A percentile compares a stretch with the other conserved stretches of the same genome.
These are phyloP conservation scores for Paramecium bursaria DNA, from an alignment of 73 alveolate species.

Conservation along the genomic window DNA sequence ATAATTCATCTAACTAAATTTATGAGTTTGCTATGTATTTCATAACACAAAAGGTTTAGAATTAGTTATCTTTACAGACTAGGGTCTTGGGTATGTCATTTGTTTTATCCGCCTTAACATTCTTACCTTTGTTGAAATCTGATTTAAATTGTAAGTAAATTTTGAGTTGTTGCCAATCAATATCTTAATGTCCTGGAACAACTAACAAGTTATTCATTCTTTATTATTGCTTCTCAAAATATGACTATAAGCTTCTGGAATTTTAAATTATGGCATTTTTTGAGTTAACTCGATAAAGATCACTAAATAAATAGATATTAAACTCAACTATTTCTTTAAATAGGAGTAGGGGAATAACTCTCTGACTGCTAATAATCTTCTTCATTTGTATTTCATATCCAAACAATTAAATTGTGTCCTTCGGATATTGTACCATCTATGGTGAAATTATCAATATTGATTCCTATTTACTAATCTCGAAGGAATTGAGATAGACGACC, in stretches of 20 bases:
- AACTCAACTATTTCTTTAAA: not conserved
- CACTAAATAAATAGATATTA: not conserved
- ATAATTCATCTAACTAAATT: not conserved
- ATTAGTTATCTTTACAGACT: not conserved
- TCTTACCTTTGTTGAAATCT: not conserved
- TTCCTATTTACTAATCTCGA: too few relatives aligned
- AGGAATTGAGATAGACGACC: too few relatives aligned
- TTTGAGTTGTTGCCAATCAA: not conserved
- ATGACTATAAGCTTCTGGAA: slow-evolving; percentile 6
- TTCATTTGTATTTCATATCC: too few relatives aligned
- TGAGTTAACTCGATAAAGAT: not conserved
- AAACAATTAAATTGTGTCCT: too few relatives aligned
- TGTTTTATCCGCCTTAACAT: not conserved
- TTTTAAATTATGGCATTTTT: not conserved
- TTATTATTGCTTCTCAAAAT: not conserved
- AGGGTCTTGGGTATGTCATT: not conserved
- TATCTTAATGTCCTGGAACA: slow-evolving; percentile 51
- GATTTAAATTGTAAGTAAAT: not conserved
- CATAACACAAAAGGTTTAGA: not conserved
- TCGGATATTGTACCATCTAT: too few relatives aligned
- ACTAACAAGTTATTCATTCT: not conserved
- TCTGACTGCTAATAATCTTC: too few relatives aligned
- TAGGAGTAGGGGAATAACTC: too few relatives aligned
- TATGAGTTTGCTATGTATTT: not conserved
- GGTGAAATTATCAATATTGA: too few relatives aligned